phyloP scores from a whole-genome alignment of 176 grass and related monocot genomes.

The Hsuehochloa calcarea region DNA sequence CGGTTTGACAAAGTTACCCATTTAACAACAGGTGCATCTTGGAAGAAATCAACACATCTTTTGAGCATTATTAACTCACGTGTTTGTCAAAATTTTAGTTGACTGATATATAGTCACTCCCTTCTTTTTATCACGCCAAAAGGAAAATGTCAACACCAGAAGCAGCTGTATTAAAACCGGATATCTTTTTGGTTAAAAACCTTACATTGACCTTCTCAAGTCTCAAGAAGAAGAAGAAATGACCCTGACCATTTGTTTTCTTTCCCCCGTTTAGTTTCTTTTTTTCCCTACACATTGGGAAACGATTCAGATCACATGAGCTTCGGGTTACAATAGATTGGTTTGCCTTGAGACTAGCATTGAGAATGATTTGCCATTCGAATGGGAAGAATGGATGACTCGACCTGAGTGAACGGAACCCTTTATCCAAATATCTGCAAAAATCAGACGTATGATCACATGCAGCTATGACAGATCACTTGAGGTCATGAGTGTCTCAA shows the following conservation, averaged over 20 bases:
- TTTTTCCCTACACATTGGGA: slow-evolving; percentile 43
- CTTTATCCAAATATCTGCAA: slow-evolving; percentile 23
- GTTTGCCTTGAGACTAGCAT: slow-evolving; percentile 2
- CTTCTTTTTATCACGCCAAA: not conserved
- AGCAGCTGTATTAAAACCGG: not conserved
- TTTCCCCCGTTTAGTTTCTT: not conserved
- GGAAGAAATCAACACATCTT: too few species aligned
- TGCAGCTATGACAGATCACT: slow-evolving; percentile 2
- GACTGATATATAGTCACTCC: too few species aligned
- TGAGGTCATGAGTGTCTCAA: slow-evolving; percentile 13
- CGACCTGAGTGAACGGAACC: slow-evolving; percentile 10
- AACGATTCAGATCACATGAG: slow-evolving; percentile 37
- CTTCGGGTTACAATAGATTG: slow-evolving; percentile 18
- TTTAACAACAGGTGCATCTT: not conserved
- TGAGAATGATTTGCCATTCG: slow-evolving; percentile 19
- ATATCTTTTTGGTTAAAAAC: slow-evolving; percentile 10
- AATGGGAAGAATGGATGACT: slow-evolving; percentile 17
- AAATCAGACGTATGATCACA: slow-evolving; percentile 23
- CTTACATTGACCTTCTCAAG: slow-evolving; percentile 7
- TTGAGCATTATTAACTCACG: too few species aligned
- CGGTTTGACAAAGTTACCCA: not conserved
- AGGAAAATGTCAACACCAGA: not conserved
- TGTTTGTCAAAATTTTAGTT: not conserved
- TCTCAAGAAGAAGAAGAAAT: not conserved
- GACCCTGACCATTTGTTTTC: not conserved